Conservation (phyloP, 345 rosid species). For the Isatis tinctoria region DNA sequence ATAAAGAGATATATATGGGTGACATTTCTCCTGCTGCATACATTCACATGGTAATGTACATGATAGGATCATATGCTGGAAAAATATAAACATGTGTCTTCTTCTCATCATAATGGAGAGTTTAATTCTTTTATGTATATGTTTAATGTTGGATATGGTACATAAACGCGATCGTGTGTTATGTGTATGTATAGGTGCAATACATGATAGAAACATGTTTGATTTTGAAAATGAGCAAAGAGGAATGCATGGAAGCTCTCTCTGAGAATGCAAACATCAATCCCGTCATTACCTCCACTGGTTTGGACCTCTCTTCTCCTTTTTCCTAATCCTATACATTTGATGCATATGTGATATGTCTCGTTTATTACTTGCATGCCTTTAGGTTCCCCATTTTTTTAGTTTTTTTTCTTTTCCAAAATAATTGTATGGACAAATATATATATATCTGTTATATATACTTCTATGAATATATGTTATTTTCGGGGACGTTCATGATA, state of each 20-base stretch:
- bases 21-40: not conserved
- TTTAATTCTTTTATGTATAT: not conserved
- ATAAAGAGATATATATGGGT: not conserved
- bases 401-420: too few species aligned
- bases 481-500: not conserved
- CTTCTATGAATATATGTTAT: not conserved
- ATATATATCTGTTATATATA: not conserved
- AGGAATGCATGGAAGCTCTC: not conserved
- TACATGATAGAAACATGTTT: not conserved
- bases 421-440: too few species aligned
- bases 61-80: not conserved
- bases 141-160: not conserved
- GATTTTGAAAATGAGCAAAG: not conserved
- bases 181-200: not conserved
- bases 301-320: not conserved
- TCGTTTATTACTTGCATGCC: too few species aligned
- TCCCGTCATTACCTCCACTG: not conserved
- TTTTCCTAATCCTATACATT: not conserved
- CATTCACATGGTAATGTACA: not conserved
- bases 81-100: not conserved
- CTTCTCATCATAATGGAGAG: not conserved
- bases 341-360: not conserved
- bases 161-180: not conserved
- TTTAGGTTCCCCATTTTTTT: not conserved
- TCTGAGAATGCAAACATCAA: not conserved